Base-by-base conservation (phyloP, 2,329 filamentous ascomycete species). In the Ampelomyces quisqualis region DNA sequence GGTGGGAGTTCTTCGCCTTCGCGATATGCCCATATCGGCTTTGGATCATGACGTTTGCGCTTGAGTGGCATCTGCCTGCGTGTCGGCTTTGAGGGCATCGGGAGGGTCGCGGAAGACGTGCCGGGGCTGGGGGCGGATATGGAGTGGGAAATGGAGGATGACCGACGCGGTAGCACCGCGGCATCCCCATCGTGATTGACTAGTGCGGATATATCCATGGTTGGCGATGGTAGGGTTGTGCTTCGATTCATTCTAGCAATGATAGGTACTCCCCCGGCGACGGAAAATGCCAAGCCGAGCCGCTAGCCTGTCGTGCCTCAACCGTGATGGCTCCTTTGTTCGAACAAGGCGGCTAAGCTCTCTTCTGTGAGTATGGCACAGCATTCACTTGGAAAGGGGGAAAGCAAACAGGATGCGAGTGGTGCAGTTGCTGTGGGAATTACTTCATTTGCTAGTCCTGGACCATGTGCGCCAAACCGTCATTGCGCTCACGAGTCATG, bases 171-270 rank as follows among this genome's bases (percentile, higher is more conserved):
- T 52, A 52, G 48, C 49, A 56, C 58, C 45, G 54, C 45, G 46
- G 49, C 55, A 40, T 62, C 53, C 32, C 54, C 51, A 49, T 57
- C 57, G 38, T 62, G 60, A 43, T 65, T 64, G 35, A 67, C 58
- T 53, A 67, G 59, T 35, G 56, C 56, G 43, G 59, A 57, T 53
- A 67, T 61, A 45, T 67, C 58, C 64, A 67, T 67, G 42, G 51
- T 62, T 50, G 52, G 53, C 53, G 43, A 49, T 61, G 49, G 48
- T 56, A 49, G 49, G 40, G 37, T 47, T 45, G 50, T 56, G 49
- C 46, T 46, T 48, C 42, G 51, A 49, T 52, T 36, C 42, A 52
- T 48, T 40, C 40, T 34, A 17, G 40, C 14, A 3, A n/a, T 15
- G 29, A 15, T 15, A 28, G 26, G 26, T 28, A 28, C 26, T 23